Evolutionary conservation across 192 early-diverging fungal species (phyloP).

Genomic region (Hyaloraphidium curvatum): DNA sequence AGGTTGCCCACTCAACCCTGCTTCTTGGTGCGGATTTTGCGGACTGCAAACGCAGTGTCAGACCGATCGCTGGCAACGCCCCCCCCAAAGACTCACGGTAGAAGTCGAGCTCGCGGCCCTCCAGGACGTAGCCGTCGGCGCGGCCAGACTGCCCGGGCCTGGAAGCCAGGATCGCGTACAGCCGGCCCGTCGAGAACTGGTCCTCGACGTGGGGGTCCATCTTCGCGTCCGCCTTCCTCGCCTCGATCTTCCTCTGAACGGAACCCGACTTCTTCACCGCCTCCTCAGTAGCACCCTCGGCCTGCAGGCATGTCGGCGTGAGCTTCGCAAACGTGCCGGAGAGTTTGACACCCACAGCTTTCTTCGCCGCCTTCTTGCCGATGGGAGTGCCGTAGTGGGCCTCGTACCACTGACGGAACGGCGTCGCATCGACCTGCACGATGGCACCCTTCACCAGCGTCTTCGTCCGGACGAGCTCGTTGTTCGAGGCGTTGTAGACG

Average conservation of each 20-base stretch:
- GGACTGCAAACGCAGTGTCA: no score
- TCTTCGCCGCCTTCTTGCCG: conserved; percentile 65
- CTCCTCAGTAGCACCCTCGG: conserved; percentile 30
- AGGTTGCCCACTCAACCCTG: no score
- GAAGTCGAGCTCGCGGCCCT: conserved; percentile 99
- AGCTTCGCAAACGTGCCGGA: conserved; percentile 12
- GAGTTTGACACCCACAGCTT: neutral
- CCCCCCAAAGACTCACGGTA: no score
- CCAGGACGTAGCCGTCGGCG: conserved; percentile 93
- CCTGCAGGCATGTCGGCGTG: conserved; percentile 15
- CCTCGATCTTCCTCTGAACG: conserved; percentile 68
- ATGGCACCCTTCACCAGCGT: conserved; percentile 92
- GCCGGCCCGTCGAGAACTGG: conserved; percentile 87
- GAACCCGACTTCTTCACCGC: conserved; percentile 71
- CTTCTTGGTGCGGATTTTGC: conserved; percentile 3
- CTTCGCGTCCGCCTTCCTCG: conserved; percentile 61
- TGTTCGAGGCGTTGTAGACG: conserved; percentile 99
- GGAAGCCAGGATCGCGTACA: conserved; percentile 67
- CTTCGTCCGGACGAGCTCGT: conserved; percentile 99
- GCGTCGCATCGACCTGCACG: conserved; percentile 94
- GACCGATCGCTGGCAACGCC: no score
- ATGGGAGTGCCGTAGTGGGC: conserved; percentile 79
- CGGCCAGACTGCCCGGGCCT: conserved; percentile 96
- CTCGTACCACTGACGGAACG: conserved; percentile 99
- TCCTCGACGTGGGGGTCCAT: conserved; percentile 75